phyloP scores from a whole-genome alignment of 1,139 yeast species.

The Blastobotrys niveus region DNA sequence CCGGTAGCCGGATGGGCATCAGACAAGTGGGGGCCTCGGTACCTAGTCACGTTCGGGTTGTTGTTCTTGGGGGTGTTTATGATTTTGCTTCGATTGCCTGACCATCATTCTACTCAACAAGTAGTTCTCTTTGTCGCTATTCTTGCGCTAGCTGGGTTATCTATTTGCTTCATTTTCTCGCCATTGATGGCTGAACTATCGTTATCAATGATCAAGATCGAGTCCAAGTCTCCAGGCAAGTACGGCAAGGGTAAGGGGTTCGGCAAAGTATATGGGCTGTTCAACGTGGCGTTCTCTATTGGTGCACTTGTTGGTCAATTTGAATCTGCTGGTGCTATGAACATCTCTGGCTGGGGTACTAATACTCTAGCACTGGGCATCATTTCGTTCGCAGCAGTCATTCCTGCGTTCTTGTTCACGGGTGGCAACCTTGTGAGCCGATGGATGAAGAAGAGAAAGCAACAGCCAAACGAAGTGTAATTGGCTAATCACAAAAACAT shows the following conservation, averaged over 20 bases:
- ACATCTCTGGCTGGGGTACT: constrained; percentile 28
- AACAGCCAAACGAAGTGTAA: no score
- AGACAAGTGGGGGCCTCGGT: constrained; percentile 33
- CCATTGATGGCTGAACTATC: constrained; percentile 34
- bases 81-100: constrained; percentile 31
- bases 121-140: constrained; percentile 31
- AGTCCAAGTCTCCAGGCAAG: constrained; percentile 29
- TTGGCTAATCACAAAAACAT: no score
- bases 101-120: constrained; percentile 25
- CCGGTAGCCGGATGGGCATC: constrained; percentile 32
- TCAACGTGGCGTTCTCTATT: constrained; percentile 33
- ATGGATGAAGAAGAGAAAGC: no score
- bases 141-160: constrained; percentile 28
- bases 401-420: constrained; percentile 28
- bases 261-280: constrained; percentile 36
- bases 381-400: constrained; percentile 22
- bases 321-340: constrained; percentile 29
- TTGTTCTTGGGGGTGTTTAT: constrained; percentile 26
- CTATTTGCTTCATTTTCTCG: constrained; percentile 26
- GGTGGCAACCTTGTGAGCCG: constrained; percentile 29
- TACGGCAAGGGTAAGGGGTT: constrained; percentile 34
- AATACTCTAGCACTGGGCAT: constrained; percentile 28
- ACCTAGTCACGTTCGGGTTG: constrained; percentile 28
- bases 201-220: constrained; percentile 26
- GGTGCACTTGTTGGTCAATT: constrained; percentile 36